Evolutionary conservation across 1,284 basidiomycete genomes (phyloP).

Genomic region (Fomes fomentarius): DNA sequence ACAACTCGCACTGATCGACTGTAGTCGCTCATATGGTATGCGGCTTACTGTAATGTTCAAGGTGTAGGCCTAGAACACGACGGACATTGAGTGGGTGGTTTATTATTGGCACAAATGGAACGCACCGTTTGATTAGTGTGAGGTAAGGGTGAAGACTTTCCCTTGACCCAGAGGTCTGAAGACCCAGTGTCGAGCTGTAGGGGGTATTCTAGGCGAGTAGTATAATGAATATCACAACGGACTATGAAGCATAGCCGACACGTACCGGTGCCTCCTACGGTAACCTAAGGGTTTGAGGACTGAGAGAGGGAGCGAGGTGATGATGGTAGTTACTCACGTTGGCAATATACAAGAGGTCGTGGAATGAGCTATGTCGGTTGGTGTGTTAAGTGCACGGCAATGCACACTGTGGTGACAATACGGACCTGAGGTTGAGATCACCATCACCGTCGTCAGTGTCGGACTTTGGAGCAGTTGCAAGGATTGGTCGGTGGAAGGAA

Average conservation of each 20-base stretch:
- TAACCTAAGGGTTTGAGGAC: conserved; percentile 47
- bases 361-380: conserved; percentile 58
- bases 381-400: neutral
- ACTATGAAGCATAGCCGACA: too few species aligned
- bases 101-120: neutral
- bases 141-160: conserved; percentile 52
- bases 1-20: too few species aligned
- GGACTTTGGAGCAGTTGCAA: conserved; percentile 26
- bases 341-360: conserved; percentile 75
- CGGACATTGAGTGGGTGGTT: neutral
- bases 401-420: neutral
- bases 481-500: conserved; percentile 25
- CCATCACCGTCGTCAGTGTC: conserved; percentile 28
- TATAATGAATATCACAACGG: neutral
- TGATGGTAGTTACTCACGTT: conserved; percentile 51
- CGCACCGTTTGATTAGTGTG: conserved; percentile 53
- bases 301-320: neutral
- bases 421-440: conserved; percentile 35
- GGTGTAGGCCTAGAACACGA: conserved; percentile 39
- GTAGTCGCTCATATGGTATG: too few species aligned
- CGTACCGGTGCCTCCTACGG: conserved; percentile 62
- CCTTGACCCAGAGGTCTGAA: conserved; percentile 79
- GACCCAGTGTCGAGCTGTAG: conserved; percentile 84
- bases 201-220: conserved; percentile 49
- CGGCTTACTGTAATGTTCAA: conserved; percentile 72